A percentile compares a stretch with the other conserved stretches of the same genome.
These are phyloP conservation scores for Dorcoceras hygrometricum DNA, from an alignment of 257 asterid genomes.

Conservation along the genomic window DNA sequence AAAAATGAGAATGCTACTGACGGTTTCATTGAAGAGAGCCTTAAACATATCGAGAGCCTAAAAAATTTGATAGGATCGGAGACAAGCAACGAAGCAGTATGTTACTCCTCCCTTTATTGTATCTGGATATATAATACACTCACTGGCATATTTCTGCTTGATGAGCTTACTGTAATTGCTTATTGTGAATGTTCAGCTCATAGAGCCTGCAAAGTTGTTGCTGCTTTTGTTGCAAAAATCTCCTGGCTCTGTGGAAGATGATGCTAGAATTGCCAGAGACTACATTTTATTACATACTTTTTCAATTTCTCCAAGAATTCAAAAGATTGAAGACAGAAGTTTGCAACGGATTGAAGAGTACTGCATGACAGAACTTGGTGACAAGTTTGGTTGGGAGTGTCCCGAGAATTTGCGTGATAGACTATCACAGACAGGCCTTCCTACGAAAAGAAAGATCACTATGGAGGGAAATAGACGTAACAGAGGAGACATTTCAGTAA, in stretches of 20 bases:
- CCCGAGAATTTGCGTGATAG: slow-evolving; percentile 90
- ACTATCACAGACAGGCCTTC: slow-evolving; percentile 56
- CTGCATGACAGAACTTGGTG: slow-evolving; percentile 52
- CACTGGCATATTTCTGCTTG: slow-evolving; percentile 1
- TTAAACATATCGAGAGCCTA: slow-evolving; percentile 59
- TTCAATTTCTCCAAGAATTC: slow-evolving; percentile 41
- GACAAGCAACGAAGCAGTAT: slow-evolving; percentile 33
- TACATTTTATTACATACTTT: slow-evolving; percentile 22
- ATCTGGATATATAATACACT: slow-evolving; percentile 34
- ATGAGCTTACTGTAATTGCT: slow-evolving; percentile 13
- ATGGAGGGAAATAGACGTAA: slow-evolving; percentile 68
- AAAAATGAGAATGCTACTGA: slow-evolving; percentile 34
- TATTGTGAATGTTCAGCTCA: slow-evolving; percentile 46
- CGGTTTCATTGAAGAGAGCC: slow-evolving; percentile 47
- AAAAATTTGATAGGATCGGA: slow-evolving; percentile 40
- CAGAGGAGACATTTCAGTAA: slow-evolving; percentile 57
- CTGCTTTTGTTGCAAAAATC: slow-evolving; percentile 41
- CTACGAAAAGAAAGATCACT: slow-evolving; percentile 60
- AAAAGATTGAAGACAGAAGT: slow-evolving; percentile 44
- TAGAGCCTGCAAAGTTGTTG: slow-evolving; percentile 48
- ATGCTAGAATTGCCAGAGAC: slow-evolving; percentile 26
- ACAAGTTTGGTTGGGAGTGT: slow-evolving; percentile 79
- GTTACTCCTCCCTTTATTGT: slow-evolving; percentile 26
- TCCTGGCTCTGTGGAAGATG: slow-evolving; percentile 25
- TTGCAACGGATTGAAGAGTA: slow-evolving; percentile 50